Evolutionary conservation across 306 rosid genomes (phyloP).

Genomic region (Prunus davidiana): DNA sequence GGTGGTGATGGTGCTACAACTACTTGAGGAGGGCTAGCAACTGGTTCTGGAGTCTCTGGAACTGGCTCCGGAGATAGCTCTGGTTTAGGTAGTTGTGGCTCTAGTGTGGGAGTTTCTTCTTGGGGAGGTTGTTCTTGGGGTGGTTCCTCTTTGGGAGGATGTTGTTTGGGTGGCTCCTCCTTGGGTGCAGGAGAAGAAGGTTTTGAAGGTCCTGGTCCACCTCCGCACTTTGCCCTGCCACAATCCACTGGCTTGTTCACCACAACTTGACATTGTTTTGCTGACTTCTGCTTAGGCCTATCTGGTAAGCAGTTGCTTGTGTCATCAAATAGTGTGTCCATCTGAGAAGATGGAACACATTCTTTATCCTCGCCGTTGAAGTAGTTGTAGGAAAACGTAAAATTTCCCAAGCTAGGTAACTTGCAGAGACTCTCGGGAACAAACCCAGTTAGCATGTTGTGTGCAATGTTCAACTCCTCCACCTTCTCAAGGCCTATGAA

Average conservation of each 20-base stretch:
- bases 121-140: constrained; percentile 3
- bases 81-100: neutral
- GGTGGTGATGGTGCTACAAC: too few relatives aligned
- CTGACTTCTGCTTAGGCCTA: constrained; percentile 52
- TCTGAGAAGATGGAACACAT: constrained; percentile 37
- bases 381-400: constrained; percentile 55
- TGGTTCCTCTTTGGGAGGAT: neutral
- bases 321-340: constrained; percentile 37
- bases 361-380: constrained; percentile 57
- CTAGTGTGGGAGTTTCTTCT: neutral
- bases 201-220: constrained; percentile 11
- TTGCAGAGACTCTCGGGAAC: constrained; percentile 44
- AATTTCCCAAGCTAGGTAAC: constrained; percentile 46
- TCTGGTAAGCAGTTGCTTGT: constrained; percentile 50
- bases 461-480: constrained; percentile 37
- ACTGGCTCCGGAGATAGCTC: neutral
- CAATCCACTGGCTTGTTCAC: constrained; percentile 65
- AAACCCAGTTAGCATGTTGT: constrained; percentile 59
- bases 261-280: constrained; percentile 32
- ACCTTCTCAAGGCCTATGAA: constrained; percentile 26
- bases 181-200: constrained; percentile 17
- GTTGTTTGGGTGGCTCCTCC: neutral
- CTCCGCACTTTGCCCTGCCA: constrained; percentile 54
- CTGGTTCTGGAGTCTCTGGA: neutral
- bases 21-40: neutral